Evolutionary conservation across 768 basidiomycete genomes (phyloP), one percentile per base, ranked within the genome.

Genomic region (Saitozyma sp.): DNA sequence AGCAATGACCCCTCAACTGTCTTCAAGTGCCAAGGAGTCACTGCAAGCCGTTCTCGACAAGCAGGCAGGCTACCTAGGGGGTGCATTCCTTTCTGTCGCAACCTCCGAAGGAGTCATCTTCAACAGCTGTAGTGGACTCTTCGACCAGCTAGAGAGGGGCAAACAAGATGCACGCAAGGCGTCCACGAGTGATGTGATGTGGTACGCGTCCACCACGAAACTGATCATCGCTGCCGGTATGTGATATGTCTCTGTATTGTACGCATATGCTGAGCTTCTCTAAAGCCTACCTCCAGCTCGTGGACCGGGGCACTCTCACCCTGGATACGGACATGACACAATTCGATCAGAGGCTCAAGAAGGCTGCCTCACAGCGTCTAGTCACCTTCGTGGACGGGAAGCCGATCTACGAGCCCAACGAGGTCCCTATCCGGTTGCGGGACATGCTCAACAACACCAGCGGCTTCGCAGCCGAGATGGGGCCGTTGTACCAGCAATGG

Each of bases 401-500:
- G 38, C 63, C 70, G 0, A 54, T 54, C 9, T 68, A 48, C 54
- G 58, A 48, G 0, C 13, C 43, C 6, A 54, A 58, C 13, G 38
- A 29, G 29, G 29, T 29, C 29, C 29, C 61, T 29, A 54, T 74
- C 42, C 71, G 67, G 9, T 17, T 74, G 20, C 17, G 50, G 9
- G 62, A 62, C 67, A 57, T 74, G 65, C 60, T 71, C 38, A 72
- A 74, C 50, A 70, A 76, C 72, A 76, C 72, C 14, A 60, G 64
- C 49, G 75, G 75, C 37, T 74, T 76, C 50, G 75, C 73, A 2
- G 59, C 42, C 11, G 75, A 74, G 58, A 70, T 71, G 29, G 65
- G 63, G 11, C 59, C 61, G 7, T 59, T 55, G 10, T 65, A 74
- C 6, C 55, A 52, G 16, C 56, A 41, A 0, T 74, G 70, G 70